A percentile compares a stretch with the other conserved stretches of the same genome.
Evolutionary conservation across 2,329 filamentous ascomycete genomes (phyloP).

Genomic region (Paraphoma sp.): DNA sequence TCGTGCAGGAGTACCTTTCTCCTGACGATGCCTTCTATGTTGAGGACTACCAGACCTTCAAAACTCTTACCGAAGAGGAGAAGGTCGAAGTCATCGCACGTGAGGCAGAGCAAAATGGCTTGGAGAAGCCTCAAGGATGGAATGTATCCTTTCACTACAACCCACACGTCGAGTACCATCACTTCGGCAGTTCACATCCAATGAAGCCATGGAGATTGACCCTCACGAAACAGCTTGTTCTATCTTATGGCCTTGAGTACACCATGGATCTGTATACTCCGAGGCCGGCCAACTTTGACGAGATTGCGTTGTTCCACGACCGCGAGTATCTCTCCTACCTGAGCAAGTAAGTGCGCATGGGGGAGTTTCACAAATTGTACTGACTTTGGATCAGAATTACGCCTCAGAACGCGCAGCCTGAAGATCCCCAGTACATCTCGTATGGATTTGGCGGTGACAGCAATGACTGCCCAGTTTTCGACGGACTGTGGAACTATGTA

Average conservation of each 20-base stretch:
- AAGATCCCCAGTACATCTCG: conserved; percentile 56
- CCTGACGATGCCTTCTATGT: conserved; percentile 34
- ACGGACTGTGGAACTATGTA: conserved; percentile 94
- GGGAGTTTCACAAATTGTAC: not conserved
- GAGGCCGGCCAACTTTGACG: conserved; percentile 83
- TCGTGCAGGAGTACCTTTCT: conserved; percentile 45
- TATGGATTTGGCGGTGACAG: conserved; percentile 79
- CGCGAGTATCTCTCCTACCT: conserved; percentile 92
- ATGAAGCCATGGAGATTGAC: conserved; percentile 99
- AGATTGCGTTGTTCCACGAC: conserved; percentile 86
- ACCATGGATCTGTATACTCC: conserved; percentile 95
- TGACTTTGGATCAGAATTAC: conserved; percentile 50
- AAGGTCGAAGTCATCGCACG: conserved; percentile 60
- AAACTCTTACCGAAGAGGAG: conserved; percentile 35
- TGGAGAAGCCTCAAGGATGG: conserved; percentile 82
- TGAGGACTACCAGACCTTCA: conserved; percentile 40
- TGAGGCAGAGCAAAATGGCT: conserved; percentile 67
- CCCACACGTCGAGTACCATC: conserved; percentile 91
- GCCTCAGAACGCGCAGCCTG: conserved; percentile 51
- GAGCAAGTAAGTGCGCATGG: conserved; percentile 43
- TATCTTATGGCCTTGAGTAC: conserved; percentile 93
- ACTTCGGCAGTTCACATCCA: conserved; percentile 95
- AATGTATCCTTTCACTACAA: conserved; percentile 96
- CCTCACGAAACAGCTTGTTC: conserved; percentile 91
- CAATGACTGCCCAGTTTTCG: conserved; percentile 92